Percentiles rank a stretch among this genome's conserved stretches.
Evolutionary conservation across 345 rosid species (phyloP).

Genomic region (Linum usitatissimum): DNA sequence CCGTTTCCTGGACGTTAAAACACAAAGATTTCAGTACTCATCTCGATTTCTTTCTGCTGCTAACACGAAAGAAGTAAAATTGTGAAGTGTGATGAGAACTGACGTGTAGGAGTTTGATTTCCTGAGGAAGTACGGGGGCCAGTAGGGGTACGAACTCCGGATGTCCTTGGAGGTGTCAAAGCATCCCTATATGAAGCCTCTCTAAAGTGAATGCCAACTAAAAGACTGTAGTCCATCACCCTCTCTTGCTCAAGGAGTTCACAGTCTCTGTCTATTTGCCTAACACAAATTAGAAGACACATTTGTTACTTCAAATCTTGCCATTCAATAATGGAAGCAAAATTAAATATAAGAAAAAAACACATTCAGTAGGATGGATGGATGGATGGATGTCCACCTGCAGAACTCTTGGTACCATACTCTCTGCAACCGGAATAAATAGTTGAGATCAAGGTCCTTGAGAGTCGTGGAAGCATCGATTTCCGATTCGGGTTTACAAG

Average conservation of each 20-base stretch:
- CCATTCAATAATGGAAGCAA: not conserved
- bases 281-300: slow-evolving; percentile 31
- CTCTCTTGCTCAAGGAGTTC: slow-evolving; percentile 90
- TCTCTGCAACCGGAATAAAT: slow-evolving; percentile 56
- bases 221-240: slow-evolving; percentile 92
- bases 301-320: not conserved
- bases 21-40: not conserved
- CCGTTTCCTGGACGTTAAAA: slow-evolving; percentile 27
- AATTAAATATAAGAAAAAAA: not conserved
- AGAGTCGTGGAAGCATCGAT: slow-evolving; percentile 87
- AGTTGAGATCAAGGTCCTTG: slow-evolving; percentile 92
- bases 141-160: slow-evolving; percentile 46
- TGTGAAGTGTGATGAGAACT: slow-evolving; percentile 13
- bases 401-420: slow-evolving; percentile 82
- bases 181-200: slow-evolving; percentile 36
- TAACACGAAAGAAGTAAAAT: not conserved
- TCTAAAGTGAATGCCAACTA: slow-evolving; percentile 81
- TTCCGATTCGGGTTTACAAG: slow-evolving; percentile 69
- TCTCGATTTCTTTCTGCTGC: slow-evolving; percentile 16
- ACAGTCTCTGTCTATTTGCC: slow-evolving; percentile 93
- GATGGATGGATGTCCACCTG: slow-evolving; percentile 37
- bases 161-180: slow-evolving; percentile 29
- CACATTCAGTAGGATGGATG: not conserved
- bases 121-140: slow-evolving; percentile 24
- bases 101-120: slow-evolving; percentile 19